phyloP scores from a whole-genome alignment of 352 stramenopile species.

The Thalassiosira hispida region DNA sequence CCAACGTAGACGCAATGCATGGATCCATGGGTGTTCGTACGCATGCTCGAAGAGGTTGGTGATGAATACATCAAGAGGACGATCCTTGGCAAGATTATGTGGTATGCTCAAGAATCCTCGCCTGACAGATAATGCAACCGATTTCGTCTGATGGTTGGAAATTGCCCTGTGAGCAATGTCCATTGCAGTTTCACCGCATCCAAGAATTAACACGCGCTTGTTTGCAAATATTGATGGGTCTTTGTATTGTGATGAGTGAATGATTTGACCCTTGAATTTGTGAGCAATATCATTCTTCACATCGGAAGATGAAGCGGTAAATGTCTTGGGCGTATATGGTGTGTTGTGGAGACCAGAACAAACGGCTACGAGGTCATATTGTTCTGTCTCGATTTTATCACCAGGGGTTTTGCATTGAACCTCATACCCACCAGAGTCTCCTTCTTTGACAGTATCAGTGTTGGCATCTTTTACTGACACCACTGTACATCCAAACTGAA shows the following conservation, averaged over 20 bases:
- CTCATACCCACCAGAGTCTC: background rate
- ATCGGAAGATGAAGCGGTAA: background rate
- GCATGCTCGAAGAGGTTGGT: conserved; percentile 7
- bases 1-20: background rate
- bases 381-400: background rate
- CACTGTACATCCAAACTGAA: background rate
- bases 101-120: conserved; percentile 11
- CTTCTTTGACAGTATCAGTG: background rate
- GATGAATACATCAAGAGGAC: conserved; percentile 16
- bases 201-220: background rate
- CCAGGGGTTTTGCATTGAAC: background rate
- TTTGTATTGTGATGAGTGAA: background rate
- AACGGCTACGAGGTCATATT: background rate
- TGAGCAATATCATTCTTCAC: background rate
- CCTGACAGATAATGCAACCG: conserved; percentile 1
- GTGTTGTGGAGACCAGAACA: background rate
- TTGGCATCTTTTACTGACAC: conserved; percentile 1
- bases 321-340: background rate
- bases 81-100: conserved; percentile 12
- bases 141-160: background rate
- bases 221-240: background rate
- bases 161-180: conserved; percentile 8
- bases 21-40: background rate
- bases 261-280: background rate
- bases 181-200: background rate